A percentile compares a stretch with the other conserved stretches of the same genome.
Evolutionary conservation across 2,329 filamentous ascomycete species (phyloP).

Genomic region (Penicillium sp.): DNA sequence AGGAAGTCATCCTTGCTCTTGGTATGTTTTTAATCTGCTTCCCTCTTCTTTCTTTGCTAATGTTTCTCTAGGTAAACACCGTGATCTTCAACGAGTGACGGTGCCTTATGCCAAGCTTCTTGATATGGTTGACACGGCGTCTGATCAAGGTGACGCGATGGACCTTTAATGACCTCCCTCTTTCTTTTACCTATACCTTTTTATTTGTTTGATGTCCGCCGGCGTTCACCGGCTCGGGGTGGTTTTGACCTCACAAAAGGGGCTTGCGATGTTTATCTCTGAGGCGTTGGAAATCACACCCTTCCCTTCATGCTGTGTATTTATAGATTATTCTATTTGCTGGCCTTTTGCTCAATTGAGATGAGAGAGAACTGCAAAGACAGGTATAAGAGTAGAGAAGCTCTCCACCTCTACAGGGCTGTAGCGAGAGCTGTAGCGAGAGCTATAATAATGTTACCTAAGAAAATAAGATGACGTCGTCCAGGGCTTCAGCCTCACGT

Average conservation of each 20-base stretch:
- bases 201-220: not conserved
- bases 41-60: constrained; percentile 5
- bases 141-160: constrained; percentile 38
- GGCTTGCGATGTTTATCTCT: constrained; percentile 13
- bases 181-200: constrained; percentile 7
- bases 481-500: constrained; percentile 28
- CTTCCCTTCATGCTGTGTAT: constrained; percentile 11
- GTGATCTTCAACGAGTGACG: constrained; percentile 90
- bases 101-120: constrained; percentile 89
- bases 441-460: not conserved
- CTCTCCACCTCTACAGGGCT: not conserved
- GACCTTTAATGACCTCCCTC: constrained; percentile 28
- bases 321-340: constrained; percentile 4
- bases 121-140: constrained; percentile 51
- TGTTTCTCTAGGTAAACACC: constrained; percentile 75
- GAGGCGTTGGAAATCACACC: constrained; percentile 7
- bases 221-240: constrained; percentile 24
- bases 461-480: constrained; percentile 13
- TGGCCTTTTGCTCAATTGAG: not conserved
- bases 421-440: not conserved
- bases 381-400: not conserved
- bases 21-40: constrained; percentile 58
- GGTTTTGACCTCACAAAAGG: not conserved
- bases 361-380: not conserved
- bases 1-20: constrained; percentile 87